A percentile compares a stretch with the other conserved stretches of the same genome.
Evolutionary conservation across 345 rosid genomes (phyloP).

Genomic region (Hevea brasiliensis): DNA sequence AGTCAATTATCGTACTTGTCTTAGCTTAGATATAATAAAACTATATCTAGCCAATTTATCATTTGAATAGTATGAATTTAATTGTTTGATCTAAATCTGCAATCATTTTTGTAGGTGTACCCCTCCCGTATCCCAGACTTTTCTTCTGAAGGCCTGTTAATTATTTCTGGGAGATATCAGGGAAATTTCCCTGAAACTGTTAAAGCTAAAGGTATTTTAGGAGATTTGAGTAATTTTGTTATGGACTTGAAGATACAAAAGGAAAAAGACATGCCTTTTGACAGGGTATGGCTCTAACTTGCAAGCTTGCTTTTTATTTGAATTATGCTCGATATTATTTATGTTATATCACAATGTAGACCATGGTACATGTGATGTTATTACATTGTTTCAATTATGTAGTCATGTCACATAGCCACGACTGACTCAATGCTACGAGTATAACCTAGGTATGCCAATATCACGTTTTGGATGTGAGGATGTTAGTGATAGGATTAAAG

Average conservation of each 20-base stretch:
- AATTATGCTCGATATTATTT: neutral
- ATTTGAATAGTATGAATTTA: neutral
- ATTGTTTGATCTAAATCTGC: neutral
- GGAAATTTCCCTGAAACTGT: conserved; percentile 60
- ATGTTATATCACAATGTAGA: neutral
- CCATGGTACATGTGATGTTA: neutral
- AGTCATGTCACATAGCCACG: neutral
- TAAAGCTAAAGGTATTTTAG: conserved; percentile 52
- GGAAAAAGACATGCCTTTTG: conserved; percentile 58
- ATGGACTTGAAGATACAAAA: conserved; percentile 55
- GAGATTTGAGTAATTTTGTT: conserved; percentile 52
- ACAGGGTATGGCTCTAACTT: conserved; percentile 40
- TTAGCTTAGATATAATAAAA: neutral
- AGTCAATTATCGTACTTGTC: neutral
- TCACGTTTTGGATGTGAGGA: too few species aligned
- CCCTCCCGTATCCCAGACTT: conserved; percentile 66
- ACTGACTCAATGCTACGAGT: too few species aligned
- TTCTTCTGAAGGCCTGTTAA: conserved; percentile 55
- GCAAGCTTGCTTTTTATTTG: neutral
- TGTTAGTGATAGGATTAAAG: too few species aligned
- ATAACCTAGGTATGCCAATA: neutral
- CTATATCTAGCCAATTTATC: neutral
- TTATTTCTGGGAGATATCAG: conserved; percentile 60
- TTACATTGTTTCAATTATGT: neutral
- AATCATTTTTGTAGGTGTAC: conserved; percentile 44